Evolutionary conservation across 2,329 filamentous ascomycete genomes (phyloP).

Genomic region (Monosporascus sp.): DNA sequence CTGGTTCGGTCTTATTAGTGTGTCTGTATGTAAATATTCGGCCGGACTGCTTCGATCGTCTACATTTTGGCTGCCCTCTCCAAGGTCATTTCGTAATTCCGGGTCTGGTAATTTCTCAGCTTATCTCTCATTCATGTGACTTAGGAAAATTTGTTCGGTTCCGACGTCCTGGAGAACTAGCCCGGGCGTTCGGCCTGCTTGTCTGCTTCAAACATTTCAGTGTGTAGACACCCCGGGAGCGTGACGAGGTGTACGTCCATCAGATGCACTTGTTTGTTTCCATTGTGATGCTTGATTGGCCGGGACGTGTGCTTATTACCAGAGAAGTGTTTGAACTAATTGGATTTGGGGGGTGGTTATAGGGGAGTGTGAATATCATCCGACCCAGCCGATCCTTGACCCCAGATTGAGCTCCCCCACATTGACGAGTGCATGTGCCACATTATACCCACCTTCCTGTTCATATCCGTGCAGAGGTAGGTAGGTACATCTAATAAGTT

Average conservation of each 20-base stretch:
- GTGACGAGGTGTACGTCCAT: too few species aligned
- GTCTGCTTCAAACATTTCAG: not conserved
- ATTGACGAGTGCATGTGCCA: not conserved
- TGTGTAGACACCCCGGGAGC: not conserved
- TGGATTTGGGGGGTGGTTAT: too few species aligned
- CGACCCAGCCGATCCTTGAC: not conserved
- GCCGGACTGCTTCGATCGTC: not conserved
- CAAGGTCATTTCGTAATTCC: too few species aligned
- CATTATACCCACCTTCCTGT: too few species aligned
- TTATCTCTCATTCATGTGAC: not conserved
- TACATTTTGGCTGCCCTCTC: not conserved
- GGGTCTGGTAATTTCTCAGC: not conserved
- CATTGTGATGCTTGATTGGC: too few species aligned
- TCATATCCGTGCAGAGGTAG: too few species aligned
- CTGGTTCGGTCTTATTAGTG: not conserved
- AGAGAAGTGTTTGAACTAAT: not conserved
- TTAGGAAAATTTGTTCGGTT: not conserved
- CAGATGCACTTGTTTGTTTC: too few species aligned
- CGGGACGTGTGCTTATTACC: not conserved
- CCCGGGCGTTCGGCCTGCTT: not conserved
- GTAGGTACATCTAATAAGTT: too few species aligned
- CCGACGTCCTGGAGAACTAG: not conserved
- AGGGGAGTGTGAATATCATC: too few species aligned
- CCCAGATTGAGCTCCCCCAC: not conserved
- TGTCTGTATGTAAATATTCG: not conserved